These are phyloP conservation scores for Moesziomyces sp. DNA, from an alignment of 1,284 basidiomycete genomes.

Conservation along the genomic window DNA sequence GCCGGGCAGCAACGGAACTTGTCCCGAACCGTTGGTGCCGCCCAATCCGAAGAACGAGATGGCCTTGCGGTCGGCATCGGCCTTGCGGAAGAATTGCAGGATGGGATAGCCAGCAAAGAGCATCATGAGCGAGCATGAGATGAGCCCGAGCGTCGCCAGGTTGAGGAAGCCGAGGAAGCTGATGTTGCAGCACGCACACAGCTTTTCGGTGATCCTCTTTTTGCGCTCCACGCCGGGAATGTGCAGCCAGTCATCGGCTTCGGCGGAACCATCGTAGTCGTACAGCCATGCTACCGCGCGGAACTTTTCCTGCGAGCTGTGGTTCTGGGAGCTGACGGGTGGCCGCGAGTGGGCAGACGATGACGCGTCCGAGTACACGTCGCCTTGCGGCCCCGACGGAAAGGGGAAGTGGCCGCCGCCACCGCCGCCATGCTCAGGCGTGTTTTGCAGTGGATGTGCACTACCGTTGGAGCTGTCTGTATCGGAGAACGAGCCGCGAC, in stretches of 20 bases:
- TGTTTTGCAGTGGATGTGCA: constrained; percentile 5
- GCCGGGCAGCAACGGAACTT: constrained; percentile 41
- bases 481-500: not conserved
- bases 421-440: not conserved
- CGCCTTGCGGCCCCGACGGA: not conserved
- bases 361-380: not conserved
- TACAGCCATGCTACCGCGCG: constrained; percentile 22
- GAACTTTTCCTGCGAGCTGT: not conserved
- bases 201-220: not conserved
- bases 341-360: not conserved
- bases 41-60: constrained; percentile 73
- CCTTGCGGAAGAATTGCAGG: constrained; percentile 6
- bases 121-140: constrained; percentile 23
- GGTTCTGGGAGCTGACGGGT: not conserved
- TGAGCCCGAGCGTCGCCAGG: constrained; percentile 18
- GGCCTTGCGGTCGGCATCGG: not conserved
- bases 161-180: constrained; percentile 29
- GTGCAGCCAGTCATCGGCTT: constrained; percentile 36
- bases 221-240: constrained; percentile 9
- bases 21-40: constrained; percentile 70
- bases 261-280: constrained; percentile 29
- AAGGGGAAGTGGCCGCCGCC: not conserved
- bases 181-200: constrained; percentile 2
- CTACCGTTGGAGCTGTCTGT: not conserved
- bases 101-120: constrained; percentile 51